Evolutionary conservation across 2,329 filamentous ascomycete species (phyloP).

Genomic region (Leptodontidium sp.): DNA sequence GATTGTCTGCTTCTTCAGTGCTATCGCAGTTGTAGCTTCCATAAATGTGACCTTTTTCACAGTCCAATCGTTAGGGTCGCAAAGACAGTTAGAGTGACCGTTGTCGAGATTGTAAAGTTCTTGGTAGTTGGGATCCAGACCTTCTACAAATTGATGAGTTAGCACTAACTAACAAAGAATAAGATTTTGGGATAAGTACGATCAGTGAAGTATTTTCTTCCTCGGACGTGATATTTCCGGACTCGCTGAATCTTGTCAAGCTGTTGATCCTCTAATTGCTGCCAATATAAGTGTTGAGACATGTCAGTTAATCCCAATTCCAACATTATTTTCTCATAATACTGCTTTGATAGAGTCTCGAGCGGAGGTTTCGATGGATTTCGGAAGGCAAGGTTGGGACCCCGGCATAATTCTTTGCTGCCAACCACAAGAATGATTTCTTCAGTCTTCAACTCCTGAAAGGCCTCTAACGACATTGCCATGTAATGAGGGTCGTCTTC

Average conservation of each 20-base stretch:
- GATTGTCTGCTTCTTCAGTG: too few relatives aligned
- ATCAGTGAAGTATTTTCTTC: too few relatives aligned
- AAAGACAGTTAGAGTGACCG: not conserved
- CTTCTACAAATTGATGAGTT: too few relatives aligned
- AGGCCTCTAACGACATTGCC: not conserved
- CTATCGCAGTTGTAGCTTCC: not conserved
- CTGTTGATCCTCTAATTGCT: not conserved
- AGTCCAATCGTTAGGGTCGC: not conserved
- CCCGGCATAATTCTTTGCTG: not conserved
- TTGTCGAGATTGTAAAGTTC: too few relatives aligned
- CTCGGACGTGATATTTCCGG: too few relatives aligned
- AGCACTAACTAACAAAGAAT: too few relatives aligned
- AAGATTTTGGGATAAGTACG: too few relatives aligned
- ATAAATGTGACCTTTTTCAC: not conserved
- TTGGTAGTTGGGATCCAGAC: too few relatives aligned
- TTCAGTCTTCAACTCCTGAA: not conserved
- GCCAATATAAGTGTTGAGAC: not conserved
- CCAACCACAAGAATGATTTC: not conserved
- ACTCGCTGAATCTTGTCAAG: too few relatives aligned
- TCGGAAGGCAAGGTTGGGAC: not conserved
- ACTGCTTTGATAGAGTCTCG: not conserved
- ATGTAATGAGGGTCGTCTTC: too few relatives aligned
- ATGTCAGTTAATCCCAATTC: not conserved
- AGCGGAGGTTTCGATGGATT: not conserved
- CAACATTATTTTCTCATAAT: too few relatives aligned